These are phyloP conservation scores for Sugiyamaella sp. DNA, from an alignment of 1,139 yeast genomes.

Conservation along the genomic window DNA sequence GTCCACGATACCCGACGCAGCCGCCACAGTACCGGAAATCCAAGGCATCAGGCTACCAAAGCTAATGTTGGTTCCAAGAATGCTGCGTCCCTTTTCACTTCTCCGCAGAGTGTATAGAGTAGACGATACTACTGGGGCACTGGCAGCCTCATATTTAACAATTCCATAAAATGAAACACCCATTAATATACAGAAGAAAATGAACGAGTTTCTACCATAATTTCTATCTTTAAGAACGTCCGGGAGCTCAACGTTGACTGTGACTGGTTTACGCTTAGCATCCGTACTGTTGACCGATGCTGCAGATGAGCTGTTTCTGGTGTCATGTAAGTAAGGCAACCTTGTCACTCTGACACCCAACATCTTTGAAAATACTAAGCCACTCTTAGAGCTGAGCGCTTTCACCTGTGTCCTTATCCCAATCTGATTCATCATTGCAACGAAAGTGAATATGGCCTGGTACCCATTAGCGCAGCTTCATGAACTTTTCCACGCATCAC, in stretches of 20 bases:
- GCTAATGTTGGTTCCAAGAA: slow-evolving; percentile 74
- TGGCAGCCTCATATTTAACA: slow-evolving; percentile 88
- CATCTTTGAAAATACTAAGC: background rate
- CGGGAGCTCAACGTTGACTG: slow-evolving; percentile 45
- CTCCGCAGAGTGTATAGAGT: slow-evolving; percentile 83
- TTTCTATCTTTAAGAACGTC: slow-evolving; percentile 67
- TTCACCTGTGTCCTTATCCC: slow-evolving; percentile 2
- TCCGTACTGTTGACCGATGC: slow-evolving; percentile 14
- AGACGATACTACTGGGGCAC: slow-evolving; percentile 86
- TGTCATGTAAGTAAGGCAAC: background rate
- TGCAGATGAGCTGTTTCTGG: slow-evolving; percentile 1
- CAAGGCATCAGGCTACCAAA: slow-evolving; percentile 79
- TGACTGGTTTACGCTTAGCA: slow-evolving; percentile 30
- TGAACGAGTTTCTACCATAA: slow-evolving; percentile 56
- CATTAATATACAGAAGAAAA: slow-evolving; percentile 65
- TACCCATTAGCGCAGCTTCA: background rate
- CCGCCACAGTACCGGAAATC: slow-evolving; percentile 83
- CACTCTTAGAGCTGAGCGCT: background rate
- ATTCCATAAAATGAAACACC: slow-evolving; percentile 67
- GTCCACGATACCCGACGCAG: slow-evolving; percentile 79
- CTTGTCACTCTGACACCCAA: background rate
- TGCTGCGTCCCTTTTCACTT: slow-evolving; percentile 63
- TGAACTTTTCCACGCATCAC: slow-evolving; percentile 9
- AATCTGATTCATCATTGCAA: slow-evolving; percentile 9
- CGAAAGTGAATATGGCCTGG: background rate